Base-by-base conservation (phyloP, 306 rosid genomes). In the Cucurbita maxima region DNA sequence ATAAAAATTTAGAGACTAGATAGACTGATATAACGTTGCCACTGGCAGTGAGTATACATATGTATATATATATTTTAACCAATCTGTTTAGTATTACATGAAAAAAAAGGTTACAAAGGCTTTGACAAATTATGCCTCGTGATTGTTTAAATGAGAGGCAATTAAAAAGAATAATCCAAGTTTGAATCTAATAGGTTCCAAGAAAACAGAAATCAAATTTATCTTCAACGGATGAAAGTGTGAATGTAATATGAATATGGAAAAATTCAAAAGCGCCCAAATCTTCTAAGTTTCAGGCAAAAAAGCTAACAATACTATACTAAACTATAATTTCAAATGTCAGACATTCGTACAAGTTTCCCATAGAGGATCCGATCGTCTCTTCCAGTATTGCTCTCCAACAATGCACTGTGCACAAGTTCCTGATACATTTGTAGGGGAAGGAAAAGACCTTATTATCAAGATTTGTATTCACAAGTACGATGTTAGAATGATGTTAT, bases 361-460 rank as follows among this genome's bases (percentile, higher is more conserved):
- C 76, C 80, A 80, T 94, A 94, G 58, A 94, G 97, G 71, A 94
- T 89, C 53, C 87, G 87, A 51, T 94, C 95, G 18, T 94, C 97
- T 87, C 99, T 86, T 51, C 96, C 99, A 0, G 96, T 94, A 83
- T 86, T 94, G 86, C 92, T 91, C 87, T 94, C 97, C 76, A 94
- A 80, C 79, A 94, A 84, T 69, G 97, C 99, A 83, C 97, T 94
- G 77, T 91, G 99, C 57, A 91, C 99, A 52, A 94, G 99, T 76
- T 94, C 99, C 99, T 94, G 90, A 72, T 66, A 79, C 18, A 58
- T 43, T 7, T 41, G 44, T 44, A 44, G 2, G 15, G 56, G n/a
- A n/a, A 36, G 56, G n/a, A n/a, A 36, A 36, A 60, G 36, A 0
- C 66, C n/a, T n/a, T n/a, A 34, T 59, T 47, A 45, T 44, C 73